Percentiles rank a stretch among this genome's conserved stretches.
phyloP scores from a whole-genome alignment of 139 green algal genomes.

The Microglena sp. region DNA sequence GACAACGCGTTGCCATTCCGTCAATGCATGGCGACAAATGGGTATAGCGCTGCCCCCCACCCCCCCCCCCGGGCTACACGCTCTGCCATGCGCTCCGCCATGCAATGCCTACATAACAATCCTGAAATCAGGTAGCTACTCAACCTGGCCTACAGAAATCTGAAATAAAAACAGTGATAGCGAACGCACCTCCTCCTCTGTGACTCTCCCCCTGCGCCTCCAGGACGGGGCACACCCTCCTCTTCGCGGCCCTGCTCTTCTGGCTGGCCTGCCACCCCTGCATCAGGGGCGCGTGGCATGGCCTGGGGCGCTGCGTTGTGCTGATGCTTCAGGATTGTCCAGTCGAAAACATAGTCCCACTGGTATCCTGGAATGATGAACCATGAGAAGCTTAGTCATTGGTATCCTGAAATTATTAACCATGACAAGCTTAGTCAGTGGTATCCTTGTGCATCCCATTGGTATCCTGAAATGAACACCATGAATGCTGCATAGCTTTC shows the following conservation, averaged over 20 bases:
- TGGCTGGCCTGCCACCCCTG: neutral
- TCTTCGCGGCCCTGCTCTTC: neutral
- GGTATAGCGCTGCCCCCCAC: too few relatives aligned
- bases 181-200: conserved; percentile 8
- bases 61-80: too few relatives aligned
- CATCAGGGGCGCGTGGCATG: neutral
- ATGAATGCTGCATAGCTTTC: too few relatives aligned
- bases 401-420: neutral
- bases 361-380: conserved; percentile 67
- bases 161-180: too few relatives aligned
- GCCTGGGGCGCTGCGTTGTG: conserved; percentile 32
- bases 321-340: conserved; percentile 95
- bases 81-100: too few relatives aligned
- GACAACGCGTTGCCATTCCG: too few relatives aligned
- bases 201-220: neutral
- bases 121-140: too few relatives aligned
- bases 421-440: neutral
- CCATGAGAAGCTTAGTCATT: neutral
- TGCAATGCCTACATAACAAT: too few relatives aligned
- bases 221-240: neutral
- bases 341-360: conserved; percentile 99
- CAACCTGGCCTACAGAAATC: too few relatives aligned
- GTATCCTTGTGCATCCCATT: neutral
- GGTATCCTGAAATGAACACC: conserved; percentile 3
- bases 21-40: too few relatives aligned